A percentile compares a stretch with the other conserved stretches of the same genome.
Evolutionary conservation across 129 eudicot species (phyloP).

Genomic region (Arctium lappa): DNA sequence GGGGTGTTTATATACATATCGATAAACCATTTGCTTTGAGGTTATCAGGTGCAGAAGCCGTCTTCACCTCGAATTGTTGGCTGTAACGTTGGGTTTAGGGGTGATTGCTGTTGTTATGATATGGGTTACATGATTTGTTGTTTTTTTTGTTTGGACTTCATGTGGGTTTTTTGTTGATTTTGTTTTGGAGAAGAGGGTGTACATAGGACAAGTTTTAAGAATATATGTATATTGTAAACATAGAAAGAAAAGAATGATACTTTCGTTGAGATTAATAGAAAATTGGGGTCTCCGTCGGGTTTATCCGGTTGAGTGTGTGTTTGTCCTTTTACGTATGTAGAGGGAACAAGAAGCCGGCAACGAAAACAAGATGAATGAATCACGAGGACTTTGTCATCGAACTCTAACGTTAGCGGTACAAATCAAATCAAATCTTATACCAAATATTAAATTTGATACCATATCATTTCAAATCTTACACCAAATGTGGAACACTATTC

Average conservation of each 20-base stretch:
- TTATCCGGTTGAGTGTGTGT: background rate
- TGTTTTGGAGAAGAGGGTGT: background rate
- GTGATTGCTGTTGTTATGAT: constrained; percentile 93
- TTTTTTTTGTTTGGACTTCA: background rate
- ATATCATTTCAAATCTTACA: background rate
- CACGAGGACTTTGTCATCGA: no score
- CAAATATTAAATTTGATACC: no score
- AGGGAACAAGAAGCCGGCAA: background rate
- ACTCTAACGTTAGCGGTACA: no score
- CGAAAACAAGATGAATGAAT: background rate
- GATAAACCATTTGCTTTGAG: constrained; percentile 72
- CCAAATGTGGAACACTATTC: background rate
- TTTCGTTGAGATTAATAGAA: background rate
- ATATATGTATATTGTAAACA: background rate
- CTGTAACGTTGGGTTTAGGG: constrained; percentile 71
- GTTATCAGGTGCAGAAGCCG: constrained; percentile 37
- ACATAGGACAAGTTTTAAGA: background rate
- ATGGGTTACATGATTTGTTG: constrained; percentile 55
- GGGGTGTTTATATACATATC: constrained; percentile 85
- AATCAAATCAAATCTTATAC: no score
- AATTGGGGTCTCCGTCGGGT: background rate
- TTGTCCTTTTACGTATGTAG: background rate
- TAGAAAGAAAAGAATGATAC: background rate
- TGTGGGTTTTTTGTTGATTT: background rate
- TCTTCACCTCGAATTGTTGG: constrained; percentile 47